These are phyloP conservation scores for Leucocoprinus leucothites DNA, from an alignment of 768 basidiomycete genomes.

Conservation along the genomic window DNA sequence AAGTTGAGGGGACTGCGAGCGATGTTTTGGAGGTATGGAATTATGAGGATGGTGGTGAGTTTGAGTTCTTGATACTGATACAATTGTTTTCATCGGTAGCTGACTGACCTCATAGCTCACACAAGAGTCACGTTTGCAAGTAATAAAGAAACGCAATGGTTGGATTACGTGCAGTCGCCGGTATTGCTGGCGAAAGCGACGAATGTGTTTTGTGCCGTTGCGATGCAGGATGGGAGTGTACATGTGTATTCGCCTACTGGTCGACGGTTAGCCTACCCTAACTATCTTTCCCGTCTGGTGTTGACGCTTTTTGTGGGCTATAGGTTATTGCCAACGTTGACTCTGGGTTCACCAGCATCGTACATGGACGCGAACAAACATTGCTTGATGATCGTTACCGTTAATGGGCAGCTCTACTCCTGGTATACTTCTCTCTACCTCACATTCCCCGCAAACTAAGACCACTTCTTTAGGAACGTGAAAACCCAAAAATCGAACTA, in stretches of 20 bases:
- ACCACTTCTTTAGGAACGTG: constrained; percentile 55
- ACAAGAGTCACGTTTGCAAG: constrained; percentile 66
- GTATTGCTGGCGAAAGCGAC: constrained; percentile 69
- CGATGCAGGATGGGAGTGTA: constrained; percentile 76
- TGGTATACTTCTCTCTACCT: constrained; percentile 48
- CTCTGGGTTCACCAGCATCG: constrained; percentile 67
- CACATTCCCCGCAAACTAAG: neutral
- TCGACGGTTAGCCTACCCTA: constrained; percentile 55
- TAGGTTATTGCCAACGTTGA: constrained; percentile 77
- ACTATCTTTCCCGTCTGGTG: neutral
- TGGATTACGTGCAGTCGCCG: constrained; percentile 81
- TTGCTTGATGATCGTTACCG: constrained; percentile 70
- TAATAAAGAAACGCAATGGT: constrained; percentile 76
- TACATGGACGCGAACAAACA: constrained; percentile 65
- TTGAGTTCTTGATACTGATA: neutral
- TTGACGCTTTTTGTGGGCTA: neutral
- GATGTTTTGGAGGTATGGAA: constrained; percentile 79
- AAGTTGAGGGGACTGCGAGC: constrained; percentile 57
- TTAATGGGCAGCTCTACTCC: constrained; percentile 65
- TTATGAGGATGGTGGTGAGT: constrained; percentile 59
- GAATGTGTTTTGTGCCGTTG: constrained; percentile 66
- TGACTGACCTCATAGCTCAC: constrained; percentile 36
- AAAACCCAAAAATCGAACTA: constrained; percentile 65
- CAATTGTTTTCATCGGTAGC: neutral
- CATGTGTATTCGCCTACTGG: constrained; percentile 84